Evolutionary conservation across 1,284 basidiomycete genomes (phyloP).

Genomic region (Moesziomyces globuligerus): DNA sequence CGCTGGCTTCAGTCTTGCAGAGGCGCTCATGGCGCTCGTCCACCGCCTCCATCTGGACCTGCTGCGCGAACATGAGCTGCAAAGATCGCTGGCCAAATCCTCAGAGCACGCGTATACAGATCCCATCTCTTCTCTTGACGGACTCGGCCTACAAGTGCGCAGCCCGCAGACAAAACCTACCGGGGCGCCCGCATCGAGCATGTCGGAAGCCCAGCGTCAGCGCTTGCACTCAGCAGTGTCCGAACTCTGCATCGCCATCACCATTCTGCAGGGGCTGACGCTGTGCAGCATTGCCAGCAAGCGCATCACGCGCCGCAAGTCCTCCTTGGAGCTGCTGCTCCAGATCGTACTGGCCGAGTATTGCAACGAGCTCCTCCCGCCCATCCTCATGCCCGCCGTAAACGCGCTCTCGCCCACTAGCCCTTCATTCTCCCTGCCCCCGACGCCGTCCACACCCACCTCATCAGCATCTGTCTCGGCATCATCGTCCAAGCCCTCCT

Average conservation of each 20-base stretch:
- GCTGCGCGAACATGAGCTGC: slow-evolving; percentile 19
- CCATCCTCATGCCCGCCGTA: slow-evolving; percentile 18
- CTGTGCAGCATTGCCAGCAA: slow-evolving; percentile 29
- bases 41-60: slow-evolving; percentile 34
- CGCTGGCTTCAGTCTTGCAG: slow-evolving; percentile 32
- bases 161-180: background rate
- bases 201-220: slow-evolving; percentile 17
- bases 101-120: background rate
- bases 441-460: slow-evolving; percentile 13
- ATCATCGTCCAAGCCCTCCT: background rate
- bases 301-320: slow-evolving; percentile 35
- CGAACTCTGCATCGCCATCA: slow-evolving; percentile 38
- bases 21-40: slow-evolving; percentile 31
- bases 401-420: slow-evolving; percentile 3
- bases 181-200: background rate
- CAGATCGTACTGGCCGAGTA: slow-evolving; percentile 40
- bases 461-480: background rate
- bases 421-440: slow-evolving; percentile 2
- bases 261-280: slow-evolving; percentile 45
- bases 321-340: slow-evolving; percentile 34
- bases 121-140: background rate
- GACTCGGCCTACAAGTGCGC: background rate
- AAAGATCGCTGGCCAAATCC: background rate
- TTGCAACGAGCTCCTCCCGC: slow-evolving; percentile 33
- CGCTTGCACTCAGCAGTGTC: slow-evolving; percentile 18